Base-by-base conservation (phyloP, 768 basidiomycete genomes). In the Leucosporidium creatinivorum region DNA sequence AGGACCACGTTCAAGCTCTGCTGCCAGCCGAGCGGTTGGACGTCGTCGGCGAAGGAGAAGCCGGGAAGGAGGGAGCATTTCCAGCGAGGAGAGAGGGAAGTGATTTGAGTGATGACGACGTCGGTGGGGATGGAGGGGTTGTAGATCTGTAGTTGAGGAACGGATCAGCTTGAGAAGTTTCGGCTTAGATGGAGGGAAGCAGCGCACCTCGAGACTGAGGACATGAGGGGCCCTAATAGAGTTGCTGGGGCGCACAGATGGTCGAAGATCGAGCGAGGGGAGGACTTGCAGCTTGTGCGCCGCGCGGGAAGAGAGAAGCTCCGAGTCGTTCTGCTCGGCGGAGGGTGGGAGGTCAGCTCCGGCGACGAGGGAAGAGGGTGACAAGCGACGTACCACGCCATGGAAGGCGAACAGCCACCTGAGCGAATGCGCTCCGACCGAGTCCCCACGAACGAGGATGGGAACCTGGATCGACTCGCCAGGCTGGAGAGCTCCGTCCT, bases 21-120 rank as follows among this genome's bases (percentile, higher is more conserved):
- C 81, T 52, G 79, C 77, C 31, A 88, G 60, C 23, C 73, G 62
- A 56, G 77, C 78, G 49, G 85, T 15, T 51, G 19, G 23, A 63
- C 15, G 1, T 54, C 44, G 28, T 80, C 87, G 76, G 72, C 87
- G 86, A 79, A 74, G 25, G 76, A 69, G 21, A 75, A 69, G 15
- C 79, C 76, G 3, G 77, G 70, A 15, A 44, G 39, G 39, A 44
- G 39, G 26, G 23, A 13, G 58, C 58, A 59, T n/a, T 77, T 76
- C 91, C 91, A 93, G 8, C 80, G 79, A 1, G 89, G 84, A 72
- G 90, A 91, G 59, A 90, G 69, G 31, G 84, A 81, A 5, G 82
- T 83, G 10, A 92, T 73, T 70, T 89, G 85, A 5, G 80, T 81
- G 23, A 93, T 69, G 21, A 77, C 73, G 39, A 89, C 73, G 21